Base-by-base conservation (phyloP, 2,329 filamentous ascomycete species). In the Penicillium palitans region DNA sequence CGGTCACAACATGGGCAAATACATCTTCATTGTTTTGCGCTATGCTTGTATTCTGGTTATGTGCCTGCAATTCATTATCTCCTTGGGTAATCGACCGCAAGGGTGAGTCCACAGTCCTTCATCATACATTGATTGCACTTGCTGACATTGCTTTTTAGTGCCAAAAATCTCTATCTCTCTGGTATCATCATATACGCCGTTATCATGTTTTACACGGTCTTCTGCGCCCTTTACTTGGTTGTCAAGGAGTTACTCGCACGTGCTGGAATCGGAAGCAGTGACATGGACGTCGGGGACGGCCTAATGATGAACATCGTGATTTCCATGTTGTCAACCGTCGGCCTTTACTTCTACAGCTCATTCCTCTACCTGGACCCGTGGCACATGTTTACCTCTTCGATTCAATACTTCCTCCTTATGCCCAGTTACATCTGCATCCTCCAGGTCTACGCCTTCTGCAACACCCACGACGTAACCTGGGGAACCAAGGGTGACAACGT, bases 401-500 rank as follows among this genome's bases (percentile, higher is more conserved):
- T 83, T 0, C 93, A 97, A 74, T 99, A 99, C 81, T 97, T 99
- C 74, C 84, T 93, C 47, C 86, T 99, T 27, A 82, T 99, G 37
- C 95, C 95, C 0, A 88, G 84, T 40, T 99, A 98, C 80, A 96
- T 99, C 76, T 98, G 95, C 80, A 98, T 91, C 0, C 83, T 99
- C 2, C 95, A 99, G 76, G 92, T 98, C 21, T 99, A 99, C 78
- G 95, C 95, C 44, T 99, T 99, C 77, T 98, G 95, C 81, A 99
- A 99, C 79, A 96, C 93, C 0, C 95, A 99, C 84, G 95, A 99
- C 74, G 92, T 99, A 21, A 96, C 93, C 0, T 99, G 95, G 95
- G 95, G 95, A 45, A 99, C 95, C 46, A 99, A 99, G 79, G 95
- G 95, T 57, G 95, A 99, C 82, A 99, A 99, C 75, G 87, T 96